Evolutionary conservation across 2,329 filamentous ascomycete species (phyloP), one percentile per base, ranked within the genome.

Genomic region (Chrysoporthe austroafricana): DNA sequence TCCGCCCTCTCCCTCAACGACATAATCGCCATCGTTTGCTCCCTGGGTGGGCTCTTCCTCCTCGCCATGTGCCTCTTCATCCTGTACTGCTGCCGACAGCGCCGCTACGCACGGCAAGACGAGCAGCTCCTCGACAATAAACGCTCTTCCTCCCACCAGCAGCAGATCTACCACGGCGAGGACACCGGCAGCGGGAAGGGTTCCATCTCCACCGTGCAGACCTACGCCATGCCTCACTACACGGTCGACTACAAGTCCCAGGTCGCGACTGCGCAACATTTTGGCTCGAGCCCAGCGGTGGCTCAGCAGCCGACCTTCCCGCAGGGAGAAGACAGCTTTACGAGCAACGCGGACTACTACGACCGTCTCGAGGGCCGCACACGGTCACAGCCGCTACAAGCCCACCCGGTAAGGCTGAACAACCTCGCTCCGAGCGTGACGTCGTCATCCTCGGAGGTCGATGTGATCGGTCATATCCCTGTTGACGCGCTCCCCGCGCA

Each of bases 11-110:
- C 82, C 0, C 80, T 80, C 0, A 82, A 83, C 2, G 82, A 83
- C n/a, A 84, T 87, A 18, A 82, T 83, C 0, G 86, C 85, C 21
- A 87, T 88, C 58, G 80, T 79, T 0, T 74, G 86, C 0, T 85
- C 83, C 14, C 81, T 79, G 7, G 77, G 77, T 0, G 75, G 84
- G 0, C 72, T 82, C 1, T 73, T 87, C 3, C 44, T 84, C 6
- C 78, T 82, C 0, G 79, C 78, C 2, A 70, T 76, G 0, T 79
- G 74, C 2, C 77, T 88, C 0, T 82, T 87, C 62, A 71, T 79
- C 63, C 69, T 86, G 1, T 82, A 88, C 75, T 84, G 82, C 71
- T 79, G 82, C 8, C 79, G 77, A 26, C 80, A 85, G 70, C 78
- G 78, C 54, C 73, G 74, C 26, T 76, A 76, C 48, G 71, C 75